Conservation (phyloP, 805 yeast genomes). For the Saccharomycopsis sp. region DNA sequence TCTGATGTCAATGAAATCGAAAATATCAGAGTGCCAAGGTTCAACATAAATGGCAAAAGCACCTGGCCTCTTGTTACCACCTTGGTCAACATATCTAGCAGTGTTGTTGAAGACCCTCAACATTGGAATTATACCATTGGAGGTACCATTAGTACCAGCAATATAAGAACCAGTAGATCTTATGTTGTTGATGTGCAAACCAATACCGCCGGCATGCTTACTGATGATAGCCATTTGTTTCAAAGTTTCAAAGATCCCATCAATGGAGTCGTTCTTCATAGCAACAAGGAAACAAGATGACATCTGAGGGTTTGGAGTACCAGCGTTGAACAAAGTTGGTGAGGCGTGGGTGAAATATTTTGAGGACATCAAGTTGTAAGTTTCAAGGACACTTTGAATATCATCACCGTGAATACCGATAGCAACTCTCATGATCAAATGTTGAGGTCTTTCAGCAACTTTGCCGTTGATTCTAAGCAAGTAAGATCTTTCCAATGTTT, state of each 20-base stretch:
- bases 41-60: slow-evolving; percentile 91
- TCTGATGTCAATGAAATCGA: slow-evolving; percentile 76
- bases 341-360: slow-evolving; percentile 90
- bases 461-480: slow-evolving; percentile 53
- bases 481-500: slow-evolving; percentile 85
- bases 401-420: slow-evolving; percentile 78
- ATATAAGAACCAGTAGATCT: slow-evolving; percentile 82
- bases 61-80: slow-evolving; percentile 97
- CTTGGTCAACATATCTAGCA: slow-evolving; percentile 96
- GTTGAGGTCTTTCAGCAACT: slow-evolving; percentile 90
- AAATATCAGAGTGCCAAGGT: slow-evolving; percentile 95
- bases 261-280: slow-evolving; percentile 91
- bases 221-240: slow-evolving; percentile 85
- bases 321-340: slow-evolving; percentile 91
- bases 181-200: slow-evolving; percentile 79
- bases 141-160: slow-evolving; percentile 86
- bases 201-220: slow-evolving; percentile 94
- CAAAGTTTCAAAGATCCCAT: slow-evolving; percentile 86
- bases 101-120: slow-evolving; percentile 89
- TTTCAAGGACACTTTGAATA: slow-evolving; percentile 59
- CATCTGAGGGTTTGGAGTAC: slow-evolving; percentile 75
- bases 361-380: slow-evolving; percentile 79
- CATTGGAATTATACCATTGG: slow-evolving; percentile 95
- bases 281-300: slow-evolving; percentile 90
- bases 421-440: slow-evolving; percentile 81